Evolutionary conservation across 2,329 filamentous ascomycete genomes (phyloP), one percentile per base, ranked within the genome.

Genomic region (Immersiporthe knoxdaviesiana): DNA sequence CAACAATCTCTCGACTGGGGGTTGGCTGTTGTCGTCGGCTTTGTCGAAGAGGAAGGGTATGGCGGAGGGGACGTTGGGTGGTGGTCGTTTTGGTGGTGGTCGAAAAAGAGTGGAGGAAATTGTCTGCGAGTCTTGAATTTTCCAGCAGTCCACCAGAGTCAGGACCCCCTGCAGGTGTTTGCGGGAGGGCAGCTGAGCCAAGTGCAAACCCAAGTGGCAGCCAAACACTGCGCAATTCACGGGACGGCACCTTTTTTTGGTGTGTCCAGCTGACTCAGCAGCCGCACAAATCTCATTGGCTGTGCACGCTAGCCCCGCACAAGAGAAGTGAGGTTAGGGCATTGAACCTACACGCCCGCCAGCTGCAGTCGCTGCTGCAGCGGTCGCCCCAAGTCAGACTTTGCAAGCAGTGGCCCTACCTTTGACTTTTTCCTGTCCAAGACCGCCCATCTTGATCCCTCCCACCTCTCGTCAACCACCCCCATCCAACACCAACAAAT

Each of bases 401-500:
- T 73, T 75, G 74, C 75, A 67, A 68, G 50, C 68, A 69, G 69
- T 68, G 71, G 58, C 21, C 32, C 30, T 62, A n/a, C 39, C 65
- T 63, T 62, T 70, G 72, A 72, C 67, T 71, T 70, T 70, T 70
- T 75, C 69, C 70, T 65, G 47, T 52, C 60, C 50, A 44, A 50
- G 60, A 65, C 67, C 68, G 65, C 24, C 64, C 67, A 68, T 65
- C 66, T 52, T 64, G 62, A 54, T 64, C 47, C 47, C 44, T 61
- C 56, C 65, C 56, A 60, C 65, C 58, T 50, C 56, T 60, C 56
- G 56, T 47, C 72, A 73, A 70, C 71, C 71, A 75, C 74, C 44
- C 72, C 75, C 72, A 69, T 68, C 68, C 68, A 75, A 75, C 73
- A 77, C 72, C 65, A 69, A 54, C 67, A 73, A 78, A 78, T 73